Evolutionary conservation across 1,139 yeast species (phyloP).

Genomic region (Debaryomyces coudertii): DNA sequence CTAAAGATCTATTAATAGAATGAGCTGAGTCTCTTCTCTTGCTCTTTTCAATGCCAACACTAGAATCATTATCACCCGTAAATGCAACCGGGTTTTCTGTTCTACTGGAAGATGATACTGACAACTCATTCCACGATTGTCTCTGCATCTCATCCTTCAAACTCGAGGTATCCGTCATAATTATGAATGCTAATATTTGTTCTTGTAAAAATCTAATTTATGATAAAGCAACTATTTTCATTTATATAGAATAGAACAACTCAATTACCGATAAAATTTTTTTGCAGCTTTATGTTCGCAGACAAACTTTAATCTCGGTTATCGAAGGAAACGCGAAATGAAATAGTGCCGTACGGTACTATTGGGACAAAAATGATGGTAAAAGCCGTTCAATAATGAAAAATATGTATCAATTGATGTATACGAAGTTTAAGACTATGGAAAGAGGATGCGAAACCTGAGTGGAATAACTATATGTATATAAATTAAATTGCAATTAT

Average conservation of each 20-base stretch:
- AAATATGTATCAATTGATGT: not conserved
- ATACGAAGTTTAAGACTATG: not conserved
- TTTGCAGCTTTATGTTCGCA: constrained; percentile 13
- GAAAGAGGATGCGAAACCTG: not conserved
- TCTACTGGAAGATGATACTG: constrained; percentile 15
- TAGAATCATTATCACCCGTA: constrained; percentile 14
- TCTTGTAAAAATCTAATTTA: not conserved
- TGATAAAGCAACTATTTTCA: not conserved
- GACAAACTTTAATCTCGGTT: constrained; percentile 16
- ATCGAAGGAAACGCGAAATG: constrained; percentile 14
- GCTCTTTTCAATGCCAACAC: constrained; percentile 6
- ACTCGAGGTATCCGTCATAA: constrained; percentile 9
- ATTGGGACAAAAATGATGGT: not conserved
- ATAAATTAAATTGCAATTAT: not conserved
- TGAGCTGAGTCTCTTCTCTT: constrained; percentile 18
- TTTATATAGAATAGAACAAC: constrained; percentile 6
- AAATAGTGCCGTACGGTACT: not conserved
- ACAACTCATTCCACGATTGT: constrained; percentile 15
- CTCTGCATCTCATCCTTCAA: constrained; percentile 9
- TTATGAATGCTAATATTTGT: constrained; percentile 1
- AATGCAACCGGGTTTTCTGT: constrained; percentile 21
- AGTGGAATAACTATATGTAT: not conserved
- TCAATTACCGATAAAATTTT: constrained; percentile 6
- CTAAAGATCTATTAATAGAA: constrained; percentile 21
- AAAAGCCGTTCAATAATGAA: not conserved